Conservation (phyloP, 768 basidiomycete species). For the Aureoboletus auriporus region DNA sequence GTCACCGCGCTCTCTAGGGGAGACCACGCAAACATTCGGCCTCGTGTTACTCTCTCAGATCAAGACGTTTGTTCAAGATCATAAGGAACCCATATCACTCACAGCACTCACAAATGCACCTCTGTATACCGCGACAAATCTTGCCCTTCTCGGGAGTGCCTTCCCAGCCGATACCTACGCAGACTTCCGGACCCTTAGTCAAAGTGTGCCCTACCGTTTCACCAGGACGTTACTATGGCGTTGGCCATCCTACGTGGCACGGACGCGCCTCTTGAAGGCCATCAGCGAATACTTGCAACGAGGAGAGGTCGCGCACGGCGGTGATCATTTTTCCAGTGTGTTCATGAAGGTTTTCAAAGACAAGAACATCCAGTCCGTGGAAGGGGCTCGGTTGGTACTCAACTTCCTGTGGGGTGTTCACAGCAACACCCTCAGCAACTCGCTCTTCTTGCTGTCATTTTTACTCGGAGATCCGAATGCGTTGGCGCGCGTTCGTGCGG, state of each 20-base stretch:
- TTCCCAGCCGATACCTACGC: conserved; percentile 18
- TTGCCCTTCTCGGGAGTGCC: conserved; percentile 14
- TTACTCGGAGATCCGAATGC: conserved; percentile 42
- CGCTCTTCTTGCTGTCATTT: conserved; percentile 16
- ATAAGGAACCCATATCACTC: conserved; percentile 8
- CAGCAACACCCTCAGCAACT: conserved; percentile 19
- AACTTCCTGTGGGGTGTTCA: conserved; percentile 20
- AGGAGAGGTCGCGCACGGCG: conserved; percentile 2
- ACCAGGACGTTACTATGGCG: conserved; percentile 7
- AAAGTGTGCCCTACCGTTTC: conserved; percentile 19
- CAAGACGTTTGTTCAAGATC: background rate
- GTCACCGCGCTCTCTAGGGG: conserved; percentile 9
- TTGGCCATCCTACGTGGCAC: conserved; percentile 15
- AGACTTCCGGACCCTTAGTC: conserved; percentile 17
- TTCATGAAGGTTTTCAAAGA: conserved; percentile 18
- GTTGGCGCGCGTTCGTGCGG: conserved; percentile 41
- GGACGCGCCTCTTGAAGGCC: conserved; percentile 4
- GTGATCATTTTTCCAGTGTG: conserved; percentile 4
- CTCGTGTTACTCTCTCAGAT: conserved; percentile 9
- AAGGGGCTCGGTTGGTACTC: conserved; percentile 16
- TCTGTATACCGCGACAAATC: conserved; percentile 16
- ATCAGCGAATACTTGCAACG: conserved; percentile 13
- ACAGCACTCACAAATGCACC: conserved; percentile 14
- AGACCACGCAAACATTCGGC: conserved; percentile 12
- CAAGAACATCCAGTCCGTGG: conserved; percentile 13